Evolutionary conservation across 148 eudicot genomes (phyloP).

Genomic region (Fallopia convolvulus): DNA sequence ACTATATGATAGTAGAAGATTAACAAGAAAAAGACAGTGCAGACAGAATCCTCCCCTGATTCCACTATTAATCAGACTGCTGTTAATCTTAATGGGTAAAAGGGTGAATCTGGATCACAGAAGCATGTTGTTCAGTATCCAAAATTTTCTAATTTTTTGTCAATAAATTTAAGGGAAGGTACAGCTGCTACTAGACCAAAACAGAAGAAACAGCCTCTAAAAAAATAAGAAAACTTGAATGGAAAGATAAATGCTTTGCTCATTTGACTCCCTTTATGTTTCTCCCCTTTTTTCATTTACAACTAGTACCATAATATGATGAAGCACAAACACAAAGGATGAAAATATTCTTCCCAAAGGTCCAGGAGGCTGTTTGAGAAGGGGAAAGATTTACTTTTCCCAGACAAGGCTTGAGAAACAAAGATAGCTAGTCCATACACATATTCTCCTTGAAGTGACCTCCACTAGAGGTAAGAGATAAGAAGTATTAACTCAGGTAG

Average conservation of each 20-base stretch:
- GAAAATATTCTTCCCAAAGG: conserved; percentile 1
- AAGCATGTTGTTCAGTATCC: no score
- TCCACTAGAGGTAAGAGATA: background rate
- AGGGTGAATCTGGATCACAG: background rate
- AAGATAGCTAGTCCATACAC: background rate
- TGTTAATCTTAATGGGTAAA: background rate
- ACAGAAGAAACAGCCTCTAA: background rate
- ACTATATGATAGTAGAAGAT: background rate
- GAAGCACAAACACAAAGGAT: background rate
- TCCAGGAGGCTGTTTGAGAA: background rate
- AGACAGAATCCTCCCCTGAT: background rate
- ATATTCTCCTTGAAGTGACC: background rate
- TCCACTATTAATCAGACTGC: background rate
- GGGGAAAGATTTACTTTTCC: background rate
- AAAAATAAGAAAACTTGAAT: background rate
- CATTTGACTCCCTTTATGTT: background rate
- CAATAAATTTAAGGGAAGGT: background rate
- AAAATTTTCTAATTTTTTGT: background rate
- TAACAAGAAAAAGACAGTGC: background rate
- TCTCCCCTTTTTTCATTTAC: background rate
- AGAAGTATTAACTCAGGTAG: background rate
- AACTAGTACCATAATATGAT: background rate
- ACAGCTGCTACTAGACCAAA: background rate
- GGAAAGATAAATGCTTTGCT: background rate
- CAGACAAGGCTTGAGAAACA: conserved; percentile 6